These are phyloP conservation scores for Rubia occidens DNA, from an alignment of 305 asterid genomes.

Conservation along the genomic window DNA sequence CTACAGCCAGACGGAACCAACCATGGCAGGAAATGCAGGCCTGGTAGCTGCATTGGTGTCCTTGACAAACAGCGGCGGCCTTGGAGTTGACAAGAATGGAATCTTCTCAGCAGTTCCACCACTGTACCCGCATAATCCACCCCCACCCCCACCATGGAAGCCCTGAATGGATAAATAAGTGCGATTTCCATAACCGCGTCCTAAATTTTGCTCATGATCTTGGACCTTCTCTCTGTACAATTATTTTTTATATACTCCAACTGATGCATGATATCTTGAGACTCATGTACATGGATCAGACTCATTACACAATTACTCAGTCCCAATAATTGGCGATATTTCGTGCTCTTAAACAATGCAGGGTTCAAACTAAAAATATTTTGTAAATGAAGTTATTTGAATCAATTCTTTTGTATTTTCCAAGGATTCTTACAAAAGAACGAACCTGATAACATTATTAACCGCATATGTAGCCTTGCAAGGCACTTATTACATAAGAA, in stretches of 20 bases:
- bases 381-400: neutral
- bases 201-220: no score
- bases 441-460: neutral
- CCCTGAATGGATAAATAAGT: slow-evolving; percentile 7
- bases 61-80: slow-evolving; percentile 51
- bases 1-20: slow-evolving; percentile 72
- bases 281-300: no score
- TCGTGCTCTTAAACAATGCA: no score
- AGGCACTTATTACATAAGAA: no score
- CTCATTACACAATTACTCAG: no score
- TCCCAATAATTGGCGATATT: no score
- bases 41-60: slow-evolving; percentile 78
- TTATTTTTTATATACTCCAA: no score
- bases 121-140: slow-evolving; percentile 27
- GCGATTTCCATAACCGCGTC: no score
- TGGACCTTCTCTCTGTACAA: no score
- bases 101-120: slow-evolving; percentile 75
- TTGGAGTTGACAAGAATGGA: slow-evolving; percentile 49
- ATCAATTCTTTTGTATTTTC: neutral
- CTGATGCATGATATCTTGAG: no score
- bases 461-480: neutral
- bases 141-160: slow-evolving; percentile 9
- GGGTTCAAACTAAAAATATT: no score
- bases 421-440: slow-evolving; percentile 1
- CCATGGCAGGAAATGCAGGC: slow-evolving; percentile 83